These are phyloP conservation scores for Glutinoglossum americanum DNA, from an alignment of 495 filamentous ascomycete species.

Conservation along the genomic window DNA sequence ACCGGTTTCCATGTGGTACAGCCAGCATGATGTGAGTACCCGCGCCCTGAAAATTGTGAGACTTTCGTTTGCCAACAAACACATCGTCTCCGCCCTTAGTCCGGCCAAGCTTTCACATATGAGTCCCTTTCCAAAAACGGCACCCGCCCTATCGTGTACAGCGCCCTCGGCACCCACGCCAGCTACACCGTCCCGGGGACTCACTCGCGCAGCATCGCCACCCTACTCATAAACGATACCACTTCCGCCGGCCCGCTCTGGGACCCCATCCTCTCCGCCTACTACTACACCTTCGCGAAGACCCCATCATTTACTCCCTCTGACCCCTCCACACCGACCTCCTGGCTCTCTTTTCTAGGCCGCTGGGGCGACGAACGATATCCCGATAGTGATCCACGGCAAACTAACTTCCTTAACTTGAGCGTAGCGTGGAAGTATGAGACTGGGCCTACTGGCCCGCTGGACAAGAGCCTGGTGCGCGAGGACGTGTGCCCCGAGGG, in stretches of 20 bases:
- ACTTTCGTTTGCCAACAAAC: too few species aligned
- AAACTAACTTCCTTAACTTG: conserved; percentile 27
- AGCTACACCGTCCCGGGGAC: conserved; percentile 30
- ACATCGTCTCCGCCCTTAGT: neutral
- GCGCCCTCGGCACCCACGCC: conserved; percentile 34
- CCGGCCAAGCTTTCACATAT: neutral
- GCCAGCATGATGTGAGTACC: conserved; percentile 34
- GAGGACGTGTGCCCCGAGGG: conserved; percentile 21
- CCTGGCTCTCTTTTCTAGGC: conserved; percentile 31
- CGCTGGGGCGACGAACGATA: conserved; percentile 37
- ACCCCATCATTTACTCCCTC: conserved; percentile 17
- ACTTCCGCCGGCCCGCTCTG: conserved; percentile 17
- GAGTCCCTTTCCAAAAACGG: neutral
- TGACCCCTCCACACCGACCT: conserved; percentile 21
- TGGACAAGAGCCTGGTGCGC: conserved; percentile 28
- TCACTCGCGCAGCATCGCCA: conserved; percentile 3
- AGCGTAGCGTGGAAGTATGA: conserved; percentile 19
- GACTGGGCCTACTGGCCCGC: conserved; percentile 32
- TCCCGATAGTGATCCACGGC: conserved; percentile 20
- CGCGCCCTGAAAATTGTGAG: conserved; percentile 16
- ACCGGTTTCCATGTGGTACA: conserved; percentile 38
- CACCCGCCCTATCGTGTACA: conserved; percentile 25
- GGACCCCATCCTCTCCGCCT: conserved; percentile 30
- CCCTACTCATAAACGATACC: conserved; percentile 8
- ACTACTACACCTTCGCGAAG: conserved; percentile 30